These are phyloP conservation scores for Starmerella lactis-condensi DNA, from an alignment of 805 yeast species.

Conservation along the genomic window DNA sequence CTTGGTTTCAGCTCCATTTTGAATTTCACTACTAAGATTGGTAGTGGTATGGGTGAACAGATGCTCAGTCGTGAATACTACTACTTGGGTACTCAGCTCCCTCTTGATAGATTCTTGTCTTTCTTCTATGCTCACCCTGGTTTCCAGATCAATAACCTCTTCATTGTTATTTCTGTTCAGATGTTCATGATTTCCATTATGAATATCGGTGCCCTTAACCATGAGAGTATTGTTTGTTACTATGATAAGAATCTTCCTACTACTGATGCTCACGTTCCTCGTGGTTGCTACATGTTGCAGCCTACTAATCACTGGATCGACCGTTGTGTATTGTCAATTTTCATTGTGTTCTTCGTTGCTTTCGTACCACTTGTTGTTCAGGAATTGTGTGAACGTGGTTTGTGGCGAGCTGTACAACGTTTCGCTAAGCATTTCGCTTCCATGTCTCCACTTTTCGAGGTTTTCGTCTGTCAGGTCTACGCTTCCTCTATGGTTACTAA, in stretches of 20 bases:
- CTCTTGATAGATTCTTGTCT: conserved; percentile 74
- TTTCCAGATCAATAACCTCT: conserved; percentile 77
- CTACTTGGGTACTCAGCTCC: conserved; percentile 73
- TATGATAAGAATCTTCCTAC: conserved; percentile 50
- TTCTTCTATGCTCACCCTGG: conserved; percentile 96
- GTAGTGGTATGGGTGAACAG: conserved; percentile 98
- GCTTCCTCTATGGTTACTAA: conserved; percentile 60
- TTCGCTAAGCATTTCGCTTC: conserved; percentile 61
- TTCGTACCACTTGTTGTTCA: conserved; percentile 76
- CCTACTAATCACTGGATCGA: conserved; percentile 87
- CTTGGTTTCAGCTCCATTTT: conserved; percentile 81
- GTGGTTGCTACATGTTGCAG: conserved; percentile 68
- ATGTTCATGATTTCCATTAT: conserved; percentile 63
- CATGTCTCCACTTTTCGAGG: conserved; percentile 80
- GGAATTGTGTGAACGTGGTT: conserved; percentile 72
- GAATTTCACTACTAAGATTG: conserved; percentile 87
- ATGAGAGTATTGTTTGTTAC: conserved; percentile 51
- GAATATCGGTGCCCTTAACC: conserved; percentile 58
- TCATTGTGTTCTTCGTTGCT: conserved; percentile 82
- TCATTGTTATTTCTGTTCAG: conserved; percentile 74
- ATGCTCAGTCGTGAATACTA: conserved; percentile 79
- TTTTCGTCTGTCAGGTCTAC: conserved; percentile 84
- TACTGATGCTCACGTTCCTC: conserved; percentile 54
- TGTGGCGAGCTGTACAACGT: conserved; percentile 52
- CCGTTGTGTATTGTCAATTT: conserved; percentile 71